Base-by-base conservation (phyloP, 169 alveolate species). In the Cryptosporidium ryanae region DNA sequence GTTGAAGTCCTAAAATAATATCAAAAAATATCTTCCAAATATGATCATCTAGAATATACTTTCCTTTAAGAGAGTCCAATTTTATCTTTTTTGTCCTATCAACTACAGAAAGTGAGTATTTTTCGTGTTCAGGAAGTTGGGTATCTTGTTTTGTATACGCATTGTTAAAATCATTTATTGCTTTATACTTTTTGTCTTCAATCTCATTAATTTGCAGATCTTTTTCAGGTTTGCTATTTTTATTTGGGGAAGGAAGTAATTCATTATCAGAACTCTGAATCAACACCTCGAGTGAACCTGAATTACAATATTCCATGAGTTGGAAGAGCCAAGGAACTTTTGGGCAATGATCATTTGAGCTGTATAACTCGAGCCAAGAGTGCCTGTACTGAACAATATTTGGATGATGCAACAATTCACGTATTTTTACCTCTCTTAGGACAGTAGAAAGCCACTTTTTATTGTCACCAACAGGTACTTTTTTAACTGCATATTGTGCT, bases 251-350 rank as follows among this genome's bases (percentile, higher is more conserved):
- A 13, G 64, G 44, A 7, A 18, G 21, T 18, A 43, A 18, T 34
- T 46, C 32, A 18, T 23, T 0, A 23, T 23, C 17, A n/a, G 49
- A 48, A n/a, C 2, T 38, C 31, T 13, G 44, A 44, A 76, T 25
- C 17, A 76, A 25, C 25, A 17, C 25, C 34, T 71, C 68, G 15
- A 59, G 81, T 46, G 81, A 92, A 1, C 94, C 96, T 0, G 95
- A 95, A 66, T 94, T 94, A 84, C 96, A 93, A 83, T 91, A 93
- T 82, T 93, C 96, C 96, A 93, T 93, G 38, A 93, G 84, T 50
- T 92, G 93, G 84, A 93, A 93, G 23, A 93, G 92, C 95, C 95
- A 93, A 6, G 96, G 96, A 1, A 93, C 95, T 54, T 76, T 84
- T n/a, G 94, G 94, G 54, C 95, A 90, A 46, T 91, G 65, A 27